phyloP scores from a whole-genome alignment of 768 basidiomycete species.

The Sarcomyxa edulis region DNA sequence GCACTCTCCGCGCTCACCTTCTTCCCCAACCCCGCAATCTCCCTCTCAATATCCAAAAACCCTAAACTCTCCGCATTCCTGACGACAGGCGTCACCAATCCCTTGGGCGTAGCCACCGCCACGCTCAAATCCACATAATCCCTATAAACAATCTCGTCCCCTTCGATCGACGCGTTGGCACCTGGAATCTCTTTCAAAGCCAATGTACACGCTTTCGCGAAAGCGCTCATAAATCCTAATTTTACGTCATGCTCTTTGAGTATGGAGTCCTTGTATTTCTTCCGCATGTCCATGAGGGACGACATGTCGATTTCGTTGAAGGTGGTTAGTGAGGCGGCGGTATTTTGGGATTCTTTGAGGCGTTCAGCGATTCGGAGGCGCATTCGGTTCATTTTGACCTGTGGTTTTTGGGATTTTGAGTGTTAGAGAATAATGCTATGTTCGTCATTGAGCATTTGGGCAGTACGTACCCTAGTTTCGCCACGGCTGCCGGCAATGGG shows the following conservation, averaged over 20 bases:
- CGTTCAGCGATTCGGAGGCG: constrained; percentile 95
- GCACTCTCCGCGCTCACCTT: constrained; percentile 48
- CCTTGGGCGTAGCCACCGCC: constrained; percentile 96
- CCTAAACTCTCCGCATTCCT: constrained; percentile 85
- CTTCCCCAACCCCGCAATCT: constrained; percentile 86
- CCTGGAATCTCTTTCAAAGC: constrained; percentile 89
- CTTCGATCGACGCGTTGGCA: constrained; percentile 93
- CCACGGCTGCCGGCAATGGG: constrained; percentile 49
- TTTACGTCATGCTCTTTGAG: constrained; percentile 93
- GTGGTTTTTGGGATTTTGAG: constrained; percentile 3
- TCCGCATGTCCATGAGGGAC: constrained; percentile 86
- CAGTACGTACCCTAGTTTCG: constrained; percentile 73
- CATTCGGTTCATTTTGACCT: constrained; percentile 99
- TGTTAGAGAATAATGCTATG: neutral
- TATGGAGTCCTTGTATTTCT: constrained; percentile 88
- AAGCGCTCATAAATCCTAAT: constrained; percentile 97
- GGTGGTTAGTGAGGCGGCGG: constrained; percentile 93
- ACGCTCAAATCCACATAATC: constrained; percentile 94
- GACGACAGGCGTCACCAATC: constrained; percentile 93
- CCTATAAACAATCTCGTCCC: constrained; percentile 87
- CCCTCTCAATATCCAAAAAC: constrained; percentile 89
- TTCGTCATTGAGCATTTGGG: constrained; percentile 1
- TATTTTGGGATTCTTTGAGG: constrained; percentile 96
- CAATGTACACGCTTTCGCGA: constrained; percentile 80
- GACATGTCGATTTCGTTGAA: constrained; percentile 99